Evolutionary conservation across 768 basidiomycete species (phyloP), one percentile per base, ranked within the genome.

Genomic region (Cystofilobasidium macerans): DNA sequence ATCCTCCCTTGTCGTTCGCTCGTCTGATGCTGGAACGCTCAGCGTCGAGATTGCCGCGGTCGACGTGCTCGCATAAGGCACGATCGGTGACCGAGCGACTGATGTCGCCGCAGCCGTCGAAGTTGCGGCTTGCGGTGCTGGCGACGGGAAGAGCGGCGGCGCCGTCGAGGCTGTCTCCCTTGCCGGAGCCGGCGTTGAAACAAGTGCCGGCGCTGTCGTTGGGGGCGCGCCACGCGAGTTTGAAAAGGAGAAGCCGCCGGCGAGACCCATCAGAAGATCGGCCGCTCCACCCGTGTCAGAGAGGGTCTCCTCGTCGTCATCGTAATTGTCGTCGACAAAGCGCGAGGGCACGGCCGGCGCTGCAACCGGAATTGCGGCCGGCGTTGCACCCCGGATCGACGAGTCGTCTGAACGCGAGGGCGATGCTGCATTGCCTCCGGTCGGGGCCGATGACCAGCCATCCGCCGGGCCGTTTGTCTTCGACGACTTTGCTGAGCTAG

Each of bases 321-420:
- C 92, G 71, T 95, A 95, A 71, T 95, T 88, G 70, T 98, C 92
- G 72, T 95, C 90, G 22, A 93, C 81, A 1, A 82, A 77, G 9
- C 92, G 81, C 14, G 83, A 57, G 12, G 73, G 70, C 4, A 28
- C 51, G 0, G 20, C 7, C 28, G 51, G n/a, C n/a, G 66, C 79
- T 9, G 85, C 84, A 22, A 70, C 38, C 20, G 42, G 82, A 77
- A 61, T 83, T 81, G 9, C 81, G 80, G 24, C 79, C 81, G 65
- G 80, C 40, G 65, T 32, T 20, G 58, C 26, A 58, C 56, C 43
- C 28, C 51, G 43, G 45, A 60, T 43, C 6, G 64, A 60, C 26
- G 42, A 36, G 33, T 38, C 59, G 28, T 38, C 32, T 20, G 61
- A 35, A 28, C 38, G n/a, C 28, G 47, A 48, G 30, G 61, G 45